Base-by-base conservation (phyloP, 306 rosid genomes). In the Quillaja saponaria region DNA sequence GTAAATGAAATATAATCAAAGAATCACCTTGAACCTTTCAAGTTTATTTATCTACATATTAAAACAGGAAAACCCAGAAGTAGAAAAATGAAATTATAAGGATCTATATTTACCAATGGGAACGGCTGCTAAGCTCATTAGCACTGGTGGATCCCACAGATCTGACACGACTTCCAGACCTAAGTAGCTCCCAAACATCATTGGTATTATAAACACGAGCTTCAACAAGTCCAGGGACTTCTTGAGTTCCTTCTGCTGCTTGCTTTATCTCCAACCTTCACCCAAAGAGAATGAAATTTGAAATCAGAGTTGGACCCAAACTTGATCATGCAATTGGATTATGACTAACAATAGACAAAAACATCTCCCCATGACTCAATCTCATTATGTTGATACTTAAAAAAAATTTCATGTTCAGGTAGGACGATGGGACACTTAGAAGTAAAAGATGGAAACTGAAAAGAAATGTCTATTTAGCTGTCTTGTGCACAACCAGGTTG, bases 91-190 rank as follows among this genome's bases (percentile, higher is more conserved):
- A 49, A 64, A 39, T 18, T 11, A 21, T 16, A 16, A 63, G 34
- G 62, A 61, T 65, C 12, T 8, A 69, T 65, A 44, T 35, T 38
- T 81, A 92, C 99, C 99, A 82, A 77, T 92, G 99, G 68, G 99
- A 92, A 20, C 99, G 96, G 71, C 99, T 92, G 85, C 99, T 92
- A 41, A 78, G 81, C 84, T 89, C 99, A 59, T 92, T 92, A 34
- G 95, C 95, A 76, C 81, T 74, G 41, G 99, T 92, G 66, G 99
- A 92, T 69, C 99, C 99, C 63, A 92, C 99, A 50, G 99, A 87
- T 83, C 99, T 80, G 31, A 59, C 81, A 34, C 69, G 78, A 75
- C 88, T 87, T 74, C 99, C 99, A 18, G 89, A 87, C 69, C 81
- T 79, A 1, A 92, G 89, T 41, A 86, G 58, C 74, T 83, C 91